Base-by-base conservation (phyloP, 371 early-diverging fungal species). In the Furculomyces boomerangus region DNA sequence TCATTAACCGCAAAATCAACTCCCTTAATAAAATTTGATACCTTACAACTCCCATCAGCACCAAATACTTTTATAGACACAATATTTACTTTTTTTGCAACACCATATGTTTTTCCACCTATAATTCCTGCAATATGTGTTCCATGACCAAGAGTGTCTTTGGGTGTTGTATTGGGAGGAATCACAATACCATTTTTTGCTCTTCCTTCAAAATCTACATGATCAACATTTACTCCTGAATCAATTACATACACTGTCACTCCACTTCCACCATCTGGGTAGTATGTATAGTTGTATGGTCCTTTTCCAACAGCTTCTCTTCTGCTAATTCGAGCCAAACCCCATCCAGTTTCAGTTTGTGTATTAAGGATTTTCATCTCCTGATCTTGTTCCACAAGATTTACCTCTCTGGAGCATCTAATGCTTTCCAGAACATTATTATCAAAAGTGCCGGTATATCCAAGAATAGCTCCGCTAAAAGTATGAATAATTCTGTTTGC, bases 51-150 rank as follows among this genome's bases (percentile, higher is more conserved):
- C 30, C 89, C 89, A 65, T 84, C 84, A 55, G 84, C 75, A 55
- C 84, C 74, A 55, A 93, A 72, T 24, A 93, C 93, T 74, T 95
- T 95, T 62, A 97, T 86, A 7, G 92, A 91, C 14, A 93, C 84
- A 31, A 93, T 74, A 7, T 78, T 71, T 10, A 89, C 88, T 56
- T 84, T 78, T 73, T 94, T 94, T 63, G 95, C 87, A 25, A 97
- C 86, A 68, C 96, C 98, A 65, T 75, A 86, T 18, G 70, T 74
- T 57, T 77, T 78, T 55, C 93, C 90, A 41, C 78, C 94, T 64
- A 96, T 84, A 8, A 90, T 91, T 59, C 94, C 99, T 3, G 95
- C 90, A 51, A 88, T 88, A 65, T 98, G 98, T 26, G 96, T 90
- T 46, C 91, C 86, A 58, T 90, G 90, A 30, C 90, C 90, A 56